These are phyloP conservation scores for Patellifolia procumbens DNA, from an alignment of 179 eudicot genomes.

Conservation along the genomic window DNA sequence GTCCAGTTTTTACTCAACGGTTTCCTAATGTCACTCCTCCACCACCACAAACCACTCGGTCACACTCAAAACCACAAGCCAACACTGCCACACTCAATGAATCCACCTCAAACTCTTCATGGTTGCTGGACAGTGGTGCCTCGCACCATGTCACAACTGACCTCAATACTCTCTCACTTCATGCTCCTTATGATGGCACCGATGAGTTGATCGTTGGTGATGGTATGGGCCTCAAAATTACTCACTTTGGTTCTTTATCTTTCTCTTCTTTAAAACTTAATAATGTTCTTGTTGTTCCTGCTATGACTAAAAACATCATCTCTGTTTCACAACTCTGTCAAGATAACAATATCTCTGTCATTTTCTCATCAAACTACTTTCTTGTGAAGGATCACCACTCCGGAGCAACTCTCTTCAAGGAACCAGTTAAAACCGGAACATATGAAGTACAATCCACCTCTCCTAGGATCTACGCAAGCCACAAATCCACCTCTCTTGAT, in stretches of 20 bases:
- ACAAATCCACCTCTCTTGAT: background rate
- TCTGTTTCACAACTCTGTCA: background rate
- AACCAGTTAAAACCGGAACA: background rate
- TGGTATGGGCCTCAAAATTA: background rate
- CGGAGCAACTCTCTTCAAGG: background rate
- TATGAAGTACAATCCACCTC: background rate
- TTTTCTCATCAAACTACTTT: background rate
- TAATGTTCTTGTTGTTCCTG: conserved; percentile 12
- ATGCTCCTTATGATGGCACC: conserved; percentile 4
- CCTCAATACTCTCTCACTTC: background rate
- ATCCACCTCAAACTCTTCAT: too few species aligned
- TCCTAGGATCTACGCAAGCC: background rate
- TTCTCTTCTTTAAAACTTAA: background rate
- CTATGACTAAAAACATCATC: too few species aligned
- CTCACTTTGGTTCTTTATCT: background rate
- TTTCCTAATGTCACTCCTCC: background rate
- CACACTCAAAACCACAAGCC: too few species aligned
- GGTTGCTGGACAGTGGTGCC: too few species aligned
- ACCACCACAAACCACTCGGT: too few species aligned
- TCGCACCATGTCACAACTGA: conserved; percentile 16
- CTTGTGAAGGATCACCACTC: background rate
- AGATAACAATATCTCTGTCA: background rate
- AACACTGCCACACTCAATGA: too few species aligned
- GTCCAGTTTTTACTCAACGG: background rate
- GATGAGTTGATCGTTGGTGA: background rate